Evolutionary conservation across 1,284 basidiomycete genomes (phyloP), one percentile per base, ranked within the genome.

Genomic region (Bjerkandera adusta): DNA sequence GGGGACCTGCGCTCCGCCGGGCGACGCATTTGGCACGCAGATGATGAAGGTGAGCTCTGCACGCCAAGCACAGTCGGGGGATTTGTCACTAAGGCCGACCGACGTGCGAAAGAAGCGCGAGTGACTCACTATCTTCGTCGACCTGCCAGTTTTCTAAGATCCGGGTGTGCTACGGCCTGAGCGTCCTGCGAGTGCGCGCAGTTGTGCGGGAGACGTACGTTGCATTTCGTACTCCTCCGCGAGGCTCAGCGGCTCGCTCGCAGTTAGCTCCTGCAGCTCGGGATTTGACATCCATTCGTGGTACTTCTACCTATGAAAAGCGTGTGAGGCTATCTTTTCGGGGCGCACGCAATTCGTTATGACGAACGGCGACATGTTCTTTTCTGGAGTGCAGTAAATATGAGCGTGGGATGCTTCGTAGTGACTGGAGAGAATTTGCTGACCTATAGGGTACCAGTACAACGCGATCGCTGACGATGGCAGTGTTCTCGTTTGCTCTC

Each of bases 141-240:
- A 76, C 61, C 54, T 84, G 85, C 95, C 95, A 97, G 61, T 86
- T 89, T 37, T 69, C 89, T 93, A 57, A 27, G 48, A n/a, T n/a
- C 26, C 21, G 20, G 42, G 20, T n/a, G n/a, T n/a, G n/a, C n/a
- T n/a, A n/a, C n/a, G n/a, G n/a, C n/a, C n/a, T n/a, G n/a, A n/a
- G n/a, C n/a, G n/a, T n/a, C n/a, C n/a, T n/a, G n/a, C n/a, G n/a
- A n/a, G n/a, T n/a, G n/a, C n/a, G n/a, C n/a, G n/a, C n/a, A n/a
- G n/a, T n/a, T n/a, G n/a, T n/a, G n/a, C 24, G 26, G 39, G 16
- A 39, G 43, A 70, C 82, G 47, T 59, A 92, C 92, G 72, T 65
- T 97, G 94, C 94, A 98, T 97, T 16, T 87, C 86, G 54, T 87
- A 86, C 61, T 97, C 96, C 61, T 96, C 82, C 44, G 89, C 84